phyloP scores from a whole-genome alignment of 1,284 basidiomycete genomes.

The Amylostereum chailletii region DNA sequence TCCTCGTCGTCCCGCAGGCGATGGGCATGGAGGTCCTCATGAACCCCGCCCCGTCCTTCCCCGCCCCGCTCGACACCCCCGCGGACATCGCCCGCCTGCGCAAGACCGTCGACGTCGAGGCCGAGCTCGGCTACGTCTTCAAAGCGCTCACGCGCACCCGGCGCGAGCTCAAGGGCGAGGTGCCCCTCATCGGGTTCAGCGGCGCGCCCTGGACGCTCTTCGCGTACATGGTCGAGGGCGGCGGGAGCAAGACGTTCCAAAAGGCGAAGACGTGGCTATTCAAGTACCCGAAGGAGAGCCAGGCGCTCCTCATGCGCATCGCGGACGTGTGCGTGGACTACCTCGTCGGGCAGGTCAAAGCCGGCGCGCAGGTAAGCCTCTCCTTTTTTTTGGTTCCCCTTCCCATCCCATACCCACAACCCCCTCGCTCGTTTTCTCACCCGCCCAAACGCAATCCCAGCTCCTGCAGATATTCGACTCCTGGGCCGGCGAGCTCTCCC shows the following conservation, averaged over 20 bases:
- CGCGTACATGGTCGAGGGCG: conserved; percentile 95
- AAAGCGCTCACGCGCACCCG: conserved; percentile 82
- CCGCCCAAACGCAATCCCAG: conserved; percentile 28
- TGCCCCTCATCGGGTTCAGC: conserved; percentile 91
- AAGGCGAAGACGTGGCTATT: conserved; percentile 91
- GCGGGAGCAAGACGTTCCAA: conserved; percentile 80
- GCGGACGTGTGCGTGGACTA: conserved; percentile 82
- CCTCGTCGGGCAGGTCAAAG: conserved; percentile 84
- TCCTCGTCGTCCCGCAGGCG: conserved; percentile 93
- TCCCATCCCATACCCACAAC: not conserved
- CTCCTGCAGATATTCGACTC: conserved; percentile 95
- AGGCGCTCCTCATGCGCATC: conserved; percentile 66
- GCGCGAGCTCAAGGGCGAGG: conserved; percentile 70
- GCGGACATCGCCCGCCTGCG: conserved; percentile 60
- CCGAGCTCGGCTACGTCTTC: conserved; percentile 86
- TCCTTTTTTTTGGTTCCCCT: conserved; percentile 1
- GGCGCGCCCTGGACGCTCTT: conserved; percentile 97
- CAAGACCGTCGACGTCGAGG: conserved; percentile 63
- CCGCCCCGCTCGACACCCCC: conserved; percentile 72
- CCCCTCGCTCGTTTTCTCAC: no score
- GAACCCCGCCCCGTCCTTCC: conserved; percentile 86
- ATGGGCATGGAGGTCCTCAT: conserved; percentile 93
- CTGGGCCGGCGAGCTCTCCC: conserved; percentile 86
- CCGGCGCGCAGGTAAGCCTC: conserved; percentile 79
- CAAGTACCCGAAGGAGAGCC: conserved; percentile 78